These are phyloP conservation scores for Thalassiosira oceanica DNA, from an alignment of 352 stramenopile species.

Conservation along the genomic window DNA sequence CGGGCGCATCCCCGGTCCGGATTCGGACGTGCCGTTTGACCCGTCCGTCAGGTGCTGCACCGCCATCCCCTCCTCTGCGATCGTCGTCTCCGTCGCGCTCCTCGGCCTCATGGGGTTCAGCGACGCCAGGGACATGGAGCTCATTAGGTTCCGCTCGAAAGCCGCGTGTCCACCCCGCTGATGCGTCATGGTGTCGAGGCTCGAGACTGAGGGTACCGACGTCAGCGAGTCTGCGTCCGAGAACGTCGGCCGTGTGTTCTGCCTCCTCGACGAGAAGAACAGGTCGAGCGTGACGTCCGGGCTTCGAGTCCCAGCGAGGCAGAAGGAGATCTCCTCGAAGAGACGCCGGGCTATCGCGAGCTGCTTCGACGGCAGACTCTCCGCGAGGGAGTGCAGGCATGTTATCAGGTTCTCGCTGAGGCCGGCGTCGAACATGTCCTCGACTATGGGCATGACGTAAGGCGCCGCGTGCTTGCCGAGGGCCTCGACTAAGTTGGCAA, in stretches of 20 bases:
- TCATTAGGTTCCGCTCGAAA: constrained; percentile 40
- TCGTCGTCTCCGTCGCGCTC: constrained; percentile 16
- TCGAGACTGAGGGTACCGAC: background rate
- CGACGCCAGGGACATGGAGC: constrained; percentile 48
- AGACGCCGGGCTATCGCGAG: constrained; percentile 90
- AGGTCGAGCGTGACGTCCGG: constrained; percentile 35
- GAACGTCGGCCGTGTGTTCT: constrained; percentile 32
- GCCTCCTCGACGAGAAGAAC: constrained; percentile 36
- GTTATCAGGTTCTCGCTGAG: constrained; percentile 92
- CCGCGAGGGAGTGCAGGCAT: constrained; percentile 88
- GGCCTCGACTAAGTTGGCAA: constrained; percentile 84
- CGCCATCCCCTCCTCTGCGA: too few relatives aligned
- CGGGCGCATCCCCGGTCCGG: background rate
- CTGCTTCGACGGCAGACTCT: constrained; percentile 87
- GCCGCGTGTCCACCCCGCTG: constrained; percentile 9
- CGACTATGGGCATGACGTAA: constrained; percentile 78
- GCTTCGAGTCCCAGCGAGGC: constrained; percentile 83
- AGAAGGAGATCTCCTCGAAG: constrained; percentile 94
- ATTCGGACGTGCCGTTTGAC: background rate
- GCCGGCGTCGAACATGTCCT: constrained; percentile 86
- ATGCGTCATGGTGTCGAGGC: too few relatives aligned
- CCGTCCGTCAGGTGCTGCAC: constrained; percentile 2
- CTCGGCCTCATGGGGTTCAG: constrained; percentile 38
- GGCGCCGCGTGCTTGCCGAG: constrained; percentile 72
- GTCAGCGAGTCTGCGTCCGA: background rate